phyloP scores from a whole-genome alignment of 2,329 filamentous ascomycete genomes.

The Cadophora sp. region DNA sequence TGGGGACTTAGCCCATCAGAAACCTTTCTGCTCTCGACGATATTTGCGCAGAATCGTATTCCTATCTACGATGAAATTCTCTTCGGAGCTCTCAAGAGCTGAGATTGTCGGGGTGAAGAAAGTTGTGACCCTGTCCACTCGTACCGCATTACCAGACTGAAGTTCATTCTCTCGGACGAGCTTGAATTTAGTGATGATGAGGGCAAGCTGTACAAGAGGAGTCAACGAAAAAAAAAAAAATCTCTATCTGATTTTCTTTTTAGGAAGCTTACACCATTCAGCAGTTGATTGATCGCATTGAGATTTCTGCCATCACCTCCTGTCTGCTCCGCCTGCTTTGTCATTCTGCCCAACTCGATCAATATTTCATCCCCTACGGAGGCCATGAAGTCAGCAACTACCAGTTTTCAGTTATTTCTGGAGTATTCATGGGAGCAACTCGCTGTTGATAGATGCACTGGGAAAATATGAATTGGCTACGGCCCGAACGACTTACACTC shows the following conservation, averaged over 20 bases:
- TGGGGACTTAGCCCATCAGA: not conserved
- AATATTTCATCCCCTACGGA: not conserved
- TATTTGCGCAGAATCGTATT: not conserved
- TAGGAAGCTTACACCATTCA: not conserved
- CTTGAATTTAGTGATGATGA: constrained; percentile 11
- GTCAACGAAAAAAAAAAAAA: too few relatives aligned
- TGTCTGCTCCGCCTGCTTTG: not conserved
- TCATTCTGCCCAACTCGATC: not conserved
- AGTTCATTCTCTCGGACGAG: constrained; percentile 6
- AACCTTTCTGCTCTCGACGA: not conserved
- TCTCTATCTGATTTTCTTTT: too few relatives aligned
- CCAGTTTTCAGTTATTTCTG: not conserved
- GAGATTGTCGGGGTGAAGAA: not conserved
- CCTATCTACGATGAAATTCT: not conserved
- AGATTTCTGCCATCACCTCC: not conserved
- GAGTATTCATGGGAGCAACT: too few relatives aligned
- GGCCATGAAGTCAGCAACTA: not conserved
- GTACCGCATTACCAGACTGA: not conserved
- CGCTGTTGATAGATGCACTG: too few relatives aligned
- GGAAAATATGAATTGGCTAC: too few relatives aligned
- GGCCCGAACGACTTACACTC: not conserved
- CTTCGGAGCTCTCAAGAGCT: not conserved
- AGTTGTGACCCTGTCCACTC: not conserved
- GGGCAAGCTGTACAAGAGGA: not conserved
- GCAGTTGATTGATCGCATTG: constrained; percentile 1